Evolutionary conservation across 2,329 filamentous ascomycete genomes (phyloP), one percentile per base, ranked within the genome.

Genomic region (Apiospora aurea): DNA sequence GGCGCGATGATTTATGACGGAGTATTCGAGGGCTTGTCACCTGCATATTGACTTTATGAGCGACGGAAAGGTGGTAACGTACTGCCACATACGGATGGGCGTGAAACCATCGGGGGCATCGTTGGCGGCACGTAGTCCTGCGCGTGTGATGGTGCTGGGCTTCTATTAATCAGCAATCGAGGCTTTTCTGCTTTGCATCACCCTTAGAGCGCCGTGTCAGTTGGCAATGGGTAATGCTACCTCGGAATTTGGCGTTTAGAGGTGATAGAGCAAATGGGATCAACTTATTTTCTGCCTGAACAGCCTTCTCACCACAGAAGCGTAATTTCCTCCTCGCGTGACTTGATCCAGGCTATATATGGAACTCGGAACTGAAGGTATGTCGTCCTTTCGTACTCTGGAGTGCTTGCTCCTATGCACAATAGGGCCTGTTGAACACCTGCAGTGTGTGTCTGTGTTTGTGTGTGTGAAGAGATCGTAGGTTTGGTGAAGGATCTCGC

Each of bases 241-340:
- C 57, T 64, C 57, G 57, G 73, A 75, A 79, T 76, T 77, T 78
- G 79, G 79, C 79, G 79, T 80, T 80, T 73, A 77, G 75, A 76
- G 75, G 73, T 77, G 78, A 76, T 80, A 80, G 79, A 79, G 77
- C 78, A 74, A 64, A 64, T 64, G 57, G 57, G 57, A 64, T 64
- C 57, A 64, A 64, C 57, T 64, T 64, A n/a, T 64, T 64, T 64
- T 64, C 34, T n/a, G 53, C 34, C 29, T 41, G 57, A 24, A 41
- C 8, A 14, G 3, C 21, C 34, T 41, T 64, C 34, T 64, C 57
- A 51, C 57, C n/a, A 0, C 18, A 13, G 57, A 41, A n/a, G 18
- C 21, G 8, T n/a, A 4, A n/a, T 5, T 14, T 18, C 29, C 5
- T 13, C 29, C 21, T n/a, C n/a, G 57, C 4, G 34, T 24, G 57